Conservation (phyloP, 345 rosid species). For the Toxicodendron radicans region DNA sequence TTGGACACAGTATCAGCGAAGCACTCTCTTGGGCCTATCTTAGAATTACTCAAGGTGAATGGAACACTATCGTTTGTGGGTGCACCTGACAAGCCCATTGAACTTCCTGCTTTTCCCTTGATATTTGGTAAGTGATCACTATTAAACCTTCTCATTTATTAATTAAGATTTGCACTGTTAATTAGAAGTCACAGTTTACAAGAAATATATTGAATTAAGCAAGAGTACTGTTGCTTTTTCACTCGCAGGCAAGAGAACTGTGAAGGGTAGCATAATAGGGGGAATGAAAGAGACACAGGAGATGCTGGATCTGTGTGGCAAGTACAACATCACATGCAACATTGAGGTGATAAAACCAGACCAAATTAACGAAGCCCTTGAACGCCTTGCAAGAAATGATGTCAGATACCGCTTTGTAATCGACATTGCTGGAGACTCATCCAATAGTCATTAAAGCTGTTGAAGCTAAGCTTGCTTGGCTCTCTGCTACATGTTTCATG, state of each 20-base stretch:
- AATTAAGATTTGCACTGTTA: not conserved
- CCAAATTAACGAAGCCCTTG: slow-evolving; percentile 45
- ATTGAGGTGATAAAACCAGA: slow-evolving; percentile 43
- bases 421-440: slow-evolving; percentile 41
- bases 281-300: slow-evolving; percentile 57
- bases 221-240: not conserved
- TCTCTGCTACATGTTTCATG: not conserved
- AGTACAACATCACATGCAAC: slow-evolving; percentile 50
- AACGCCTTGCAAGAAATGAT: slow-evolving; percentile 52
- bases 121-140: slow-evolving; percentile 42
- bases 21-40: slow-evolving; percentile 47
- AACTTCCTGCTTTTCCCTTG: slow-evolving; percentile 55
- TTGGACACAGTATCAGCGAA: slow-evolving; percentile 58
- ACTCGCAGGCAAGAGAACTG: slow-evolving; percentile 44
- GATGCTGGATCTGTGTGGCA: slow-evolving; percentile 56
- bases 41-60: slow-evolving; percentile 52
- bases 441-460: no score
- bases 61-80: slow-evolving; percentile 49
- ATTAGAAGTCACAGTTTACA: not conserved
- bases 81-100: slow-evolving; percentile 49
- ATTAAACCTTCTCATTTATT: not conserved
- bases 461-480: not conserved
- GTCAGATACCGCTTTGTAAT: slow-evolving; percentile 68
- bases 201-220: not conserved
- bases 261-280: slow-evolving; percentile 60